phyloP scores from a whole-genome alignment of 2,329 filamentous ascomycete genomes.

The Mycocentrospora acerina region DNA sequence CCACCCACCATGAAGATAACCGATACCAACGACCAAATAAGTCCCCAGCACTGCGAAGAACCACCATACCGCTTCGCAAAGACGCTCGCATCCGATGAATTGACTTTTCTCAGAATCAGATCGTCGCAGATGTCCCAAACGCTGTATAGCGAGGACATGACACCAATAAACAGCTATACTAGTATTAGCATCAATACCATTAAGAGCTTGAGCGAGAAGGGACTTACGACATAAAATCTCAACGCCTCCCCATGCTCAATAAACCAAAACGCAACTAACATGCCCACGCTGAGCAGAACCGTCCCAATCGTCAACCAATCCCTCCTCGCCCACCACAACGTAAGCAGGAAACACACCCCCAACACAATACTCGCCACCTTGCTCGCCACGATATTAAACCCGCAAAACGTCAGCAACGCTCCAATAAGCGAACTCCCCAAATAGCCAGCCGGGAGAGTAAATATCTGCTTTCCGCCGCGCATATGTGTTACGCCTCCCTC shows the following conservation, averaged over 20 bases:
- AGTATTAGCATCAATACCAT: neutral
- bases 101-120: conserved; percentile 76
- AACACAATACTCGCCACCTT: conserved; percentile 76
- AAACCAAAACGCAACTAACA: conserved; percentile 77
- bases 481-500: conserved; percentile 80
- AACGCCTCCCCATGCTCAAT: conserved; percentile 73
- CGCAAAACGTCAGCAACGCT: conserved; percentile 74
- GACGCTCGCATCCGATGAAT: conserved; percentile 75
- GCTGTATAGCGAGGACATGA: conserved; percentile 78
- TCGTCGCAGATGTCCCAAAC: conserved; percentile 88
- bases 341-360: conserved; percentile 74
- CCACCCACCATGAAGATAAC: conserved; percentile 69
- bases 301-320: conserved; percentile 78
- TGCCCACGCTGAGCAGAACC: conserved; percentile 66
- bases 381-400: conserved; percentile 78
- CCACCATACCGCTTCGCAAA: conserved; percentile 78
- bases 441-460: conserved; percentile 78
- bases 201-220: neutral
- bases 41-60: conserved; percentile 77
- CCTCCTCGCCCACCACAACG: conserved; percentile 76
- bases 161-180: conserved; percentile 70
- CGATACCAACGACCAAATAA: conserved; percentile 75
- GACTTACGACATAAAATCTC: conserved; percentile 66
- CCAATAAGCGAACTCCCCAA: conserved; percentile 76
- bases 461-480: conserved; percentile 67